phyloP scores from a whole-genome alignment of 2,329 filamentous ascomycete species.

The Xylaria hypoxylon region DNA sequence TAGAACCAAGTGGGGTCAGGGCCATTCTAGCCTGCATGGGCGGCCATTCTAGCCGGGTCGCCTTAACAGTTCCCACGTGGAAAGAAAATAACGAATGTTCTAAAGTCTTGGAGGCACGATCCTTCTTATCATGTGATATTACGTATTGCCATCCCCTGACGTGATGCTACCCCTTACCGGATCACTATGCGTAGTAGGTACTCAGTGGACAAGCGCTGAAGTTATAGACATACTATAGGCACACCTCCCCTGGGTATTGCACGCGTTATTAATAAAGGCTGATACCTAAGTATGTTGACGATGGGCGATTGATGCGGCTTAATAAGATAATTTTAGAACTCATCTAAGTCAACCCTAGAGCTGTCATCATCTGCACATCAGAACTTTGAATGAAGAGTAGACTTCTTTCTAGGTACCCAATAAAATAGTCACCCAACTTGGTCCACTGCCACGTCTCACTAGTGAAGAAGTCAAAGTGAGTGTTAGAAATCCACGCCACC shows the following conservation, averaged over 20 bases:
- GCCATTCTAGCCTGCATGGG: no score
- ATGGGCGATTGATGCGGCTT: slow-evolving; percentile 5
- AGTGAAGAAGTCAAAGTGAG: neutral
- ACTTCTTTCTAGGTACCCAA: neutral
- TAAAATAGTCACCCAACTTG: neutral
- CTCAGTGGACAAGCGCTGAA: neutral
- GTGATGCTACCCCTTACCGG: neutral
- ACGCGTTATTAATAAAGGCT: neutral
- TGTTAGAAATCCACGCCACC: neutral
- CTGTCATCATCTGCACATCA: neutral
- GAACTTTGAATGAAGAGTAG: neutral
- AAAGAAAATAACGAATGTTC: neutral
- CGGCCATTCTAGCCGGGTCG: no score
- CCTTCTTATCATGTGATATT: slow-evolving; percentile 9
- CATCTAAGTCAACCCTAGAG: slow-evolving; percentile 1
- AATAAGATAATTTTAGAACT: slow-evolving; percentile 1
- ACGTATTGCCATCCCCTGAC: slow-evolving; percentile 3
- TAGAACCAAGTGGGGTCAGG: no score
- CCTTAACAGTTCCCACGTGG: slow-evolving; percentile 22
- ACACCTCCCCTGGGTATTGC: no score
- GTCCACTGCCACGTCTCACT: neutral
- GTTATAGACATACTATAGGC: neutral
- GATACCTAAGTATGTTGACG: neutral
- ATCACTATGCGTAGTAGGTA: no score
- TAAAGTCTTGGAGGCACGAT: slow-evolving; percentile 5